Conservation (phyloP, 1,284 basidiomycete genomes). For the Exobasidium rhododendri region DNA sequence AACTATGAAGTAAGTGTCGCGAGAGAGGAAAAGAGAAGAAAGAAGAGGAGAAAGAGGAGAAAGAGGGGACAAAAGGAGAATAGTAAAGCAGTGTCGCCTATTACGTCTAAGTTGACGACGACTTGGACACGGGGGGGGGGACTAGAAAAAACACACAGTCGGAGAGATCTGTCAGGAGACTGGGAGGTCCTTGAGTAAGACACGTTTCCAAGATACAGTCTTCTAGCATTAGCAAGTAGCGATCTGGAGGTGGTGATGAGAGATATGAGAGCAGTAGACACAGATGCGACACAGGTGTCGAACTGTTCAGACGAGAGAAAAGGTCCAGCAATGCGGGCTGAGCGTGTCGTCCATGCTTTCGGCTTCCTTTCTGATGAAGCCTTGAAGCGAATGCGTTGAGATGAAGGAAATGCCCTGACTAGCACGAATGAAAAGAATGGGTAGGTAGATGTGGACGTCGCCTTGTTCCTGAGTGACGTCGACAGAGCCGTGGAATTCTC, state of each 20-base stretch:
- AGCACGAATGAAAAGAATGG: constrained; percentile 48
- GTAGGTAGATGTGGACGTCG: constrained; percentile 32
- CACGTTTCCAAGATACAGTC: not conserved
- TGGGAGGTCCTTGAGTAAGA: no score
- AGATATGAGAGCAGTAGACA: not conserved
- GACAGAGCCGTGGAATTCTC: constrained; percentile 9
- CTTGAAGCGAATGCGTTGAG: constrained; percentile 26
- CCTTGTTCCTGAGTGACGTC: not conserved
- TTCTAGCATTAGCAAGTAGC: not conserved
- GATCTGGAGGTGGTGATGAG: not conserved
- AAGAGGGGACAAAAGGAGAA: no score
- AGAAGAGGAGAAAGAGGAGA: not conserved
- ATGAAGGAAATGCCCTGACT: constrained; percentile 47
- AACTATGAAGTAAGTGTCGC: constrained; percentile 8
- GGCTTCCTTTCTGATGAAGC: not conserved
- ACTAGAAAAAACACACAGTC: no score
- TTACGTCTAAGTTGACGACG: no score
- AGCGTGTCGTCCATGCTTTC: constrained; percentile 2
- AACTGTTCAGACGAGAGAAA: not conserved
- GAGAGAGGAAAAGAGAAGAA: constrained; percentile 3
- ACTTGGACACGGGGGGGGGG: no score
- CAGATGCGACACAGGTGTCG: not conserved
- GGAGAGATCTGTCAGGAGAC: no score
- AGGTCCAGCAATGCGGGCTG: not conserved
- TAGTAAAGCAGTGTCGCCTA: no score